Evolutionary conservation across 2,329 filamentous ascomycete genomes (phyloP).

Genomic region (Trichoderma sp.): DNA sequence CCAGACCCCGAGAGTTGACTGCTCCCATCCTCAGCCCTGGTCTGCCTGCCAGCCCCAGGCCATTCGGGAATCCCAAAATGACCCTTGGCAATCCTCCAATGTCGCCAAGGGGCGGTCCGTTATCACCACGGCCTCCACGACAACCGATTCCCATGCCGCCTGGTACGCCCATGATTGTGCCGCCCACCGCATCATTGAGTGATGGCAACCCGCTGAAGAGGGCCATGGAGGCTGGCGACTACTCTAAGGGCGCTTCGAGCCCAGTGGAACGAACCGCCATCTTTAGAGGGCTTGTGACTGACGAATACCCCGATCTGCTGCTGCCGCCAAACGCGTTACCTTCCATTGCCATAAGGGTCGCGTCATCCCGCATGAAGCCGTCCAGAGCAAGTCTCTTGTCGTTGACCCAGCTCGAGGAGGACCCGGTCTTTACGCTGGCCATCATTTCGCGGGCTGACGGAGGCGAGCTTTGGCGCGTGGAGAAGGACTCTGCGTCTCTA

Average conservation of each 20-base stretch:
- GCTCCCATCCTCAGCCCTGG: conserved; percentile 57
- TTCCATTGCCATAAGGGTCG: conserved; percentile 80
- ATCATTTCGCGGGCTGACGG: conserved; percentile 74
- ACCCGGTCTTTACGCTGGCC: conserved; percentile 90
- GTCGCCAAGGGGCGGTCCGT: conserved; percentile 59
- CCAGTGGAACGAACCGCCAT: conserved; percentile 52
- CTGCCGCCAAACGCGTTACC: conserved; percentile 86
- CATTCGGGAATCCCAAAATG: conserved; percentile 48
- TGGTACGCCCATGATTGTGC: conserved; percentile 63
- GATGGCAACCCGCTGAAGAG: conserved; percentile 16
- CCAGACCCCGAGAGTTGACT: conserved; percentile 34
- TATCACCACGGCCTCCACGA: conserved; percentile 71
- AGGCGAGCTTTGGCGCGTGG: conserved; percentile 85
- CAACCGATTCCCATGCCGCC: conserved; percentile 71
- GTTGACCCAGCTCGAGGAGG: conserved; percentile 78
- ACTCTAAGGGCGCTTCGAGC: conserved; percentile 33
- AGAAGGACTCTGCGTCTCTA: conserved; percentile 84
- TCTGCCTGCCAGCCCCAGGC: conserved; percentile 59
- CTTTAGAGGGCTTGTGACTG: conserved; percentile 75
- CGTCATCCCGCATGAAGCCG: conserved; percentile 91
- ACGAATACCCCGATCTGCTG: conserved; percentile 82
- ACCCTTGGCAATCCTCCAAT: conserved; percentile 63
- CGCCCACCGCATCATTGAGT: conserved; percentile 20
- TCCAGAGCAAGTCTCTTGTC: conserved; percentile 82
- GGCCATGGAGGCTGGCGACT: conserved; percentile 32